Evolutionary conservation across 1,284 basidiomycete genomes (phyloP).

Genomic region (Moesziomyces antarcticus): DNA sequence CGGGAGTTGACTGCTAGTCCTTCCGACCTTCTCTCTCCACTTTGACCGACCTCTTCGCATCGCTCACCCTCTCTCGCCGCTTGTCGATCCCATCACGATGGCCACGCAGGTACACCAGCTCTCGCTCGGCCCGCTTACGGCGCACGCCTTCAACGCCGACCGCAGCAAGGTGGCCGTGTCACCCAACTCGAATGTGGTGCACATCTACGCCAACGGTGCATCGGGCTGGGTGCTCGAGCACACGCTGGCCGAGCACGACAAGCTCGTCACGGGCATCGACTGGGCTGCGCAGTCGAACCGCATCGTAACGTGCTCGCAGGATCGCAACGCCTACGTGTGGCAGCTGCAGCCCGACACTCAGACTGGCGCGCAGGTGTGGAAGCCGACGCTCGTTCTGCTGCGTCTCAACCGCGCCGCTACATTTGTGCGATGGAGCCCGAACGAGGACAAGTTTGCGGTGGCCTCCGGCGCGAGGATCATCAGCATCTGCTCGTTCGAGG

Average conservation of each 20-base stretch:
- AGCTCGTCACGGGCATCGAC: conserved; percentile 96
- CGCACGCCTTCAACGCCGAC: conserved; percentile 91
- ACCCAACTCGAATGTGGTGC: conserved; percentile 88
- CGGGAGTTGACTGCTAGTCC: conserved; percentile 62
- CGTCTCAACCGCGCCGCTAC: conserved; percentile 96
- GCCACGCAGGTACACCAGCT: conserved; percentile 72
- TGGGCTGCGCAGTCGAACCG: conserved; percentile 97
- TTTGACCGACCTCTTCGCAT: too few relatives aligned
- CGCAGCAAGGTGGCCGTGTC: conserved; percentile 89
- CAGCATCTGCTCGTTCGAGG: conserved; percentile 66
- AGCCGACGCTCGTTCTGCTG: conserved; percentile 94
- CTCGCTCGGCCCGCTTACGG: conserved; percentile 84
- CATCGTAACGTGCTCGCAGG: conserved; percentile 97
- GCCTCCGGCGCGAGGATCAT: conserved; percentile 82
- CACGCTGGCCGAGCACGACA: conserved; percentile 95
- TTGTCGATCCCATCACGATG: conserved; percentile 22
- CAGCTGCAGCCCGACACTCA: conserved; percentile 79
- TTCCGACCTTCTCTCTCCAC: conserved; percentile 9
- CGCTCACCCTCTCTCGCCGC: neutral
- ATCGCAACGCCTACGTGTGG: conserved; percentile 99
- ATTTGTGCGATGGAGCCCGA: conserved; percentile 93
- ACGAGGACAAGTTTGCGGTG: conserved; percentile 98
- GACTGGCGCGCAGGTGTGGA: conserved; percentile 79
- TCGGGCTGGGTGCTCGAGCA: conserved; percentile 78
- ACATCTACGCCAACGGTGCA: conserved; percentile 74